These are phyloP conservation scores for Dendrostoma leiphaemia DNA, from an alignment of 2,329 filamentous ascomycete genomes.

Conservation along the genomic window DNA sequence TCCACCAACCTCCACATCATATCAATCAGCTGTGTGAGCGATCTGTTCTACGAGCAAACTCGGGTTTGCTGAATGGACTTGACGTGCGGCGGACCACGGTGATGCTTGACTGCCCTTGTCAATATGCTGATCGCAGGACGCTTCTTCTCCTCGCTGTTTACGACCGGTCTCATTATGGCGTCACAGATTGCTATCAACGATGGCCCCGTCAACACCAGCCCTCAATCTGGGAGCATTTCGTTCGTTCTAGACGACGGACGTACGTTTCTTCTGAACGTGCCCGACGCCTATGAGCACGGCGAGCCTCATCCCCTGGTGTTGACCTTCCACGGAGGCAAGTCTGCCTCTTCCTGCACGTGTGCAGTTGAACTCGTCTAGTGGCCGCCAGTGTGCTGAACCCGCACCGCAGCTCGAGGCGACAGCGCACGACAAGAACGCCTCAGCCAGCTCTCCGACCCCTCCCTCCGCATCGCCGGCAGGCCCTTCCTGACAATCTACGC, in stretches of 20 bases:
- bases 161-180: not conserved
- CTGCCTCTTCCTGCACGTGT: not conserved
- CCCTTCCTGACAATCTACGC: slow-evolving; percentile 25
- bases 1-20: not conserved
- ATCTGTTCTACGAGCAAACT: too few species aligned
- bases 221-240: slow-evolving; percentile 21
- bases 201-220: not conserved
- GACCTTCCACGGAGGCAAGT: slow-evolving; percentile 25
- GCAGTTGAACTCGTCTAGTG: too few species aligned
- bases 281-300: slow-evolving; percentile 18
- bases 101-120: not conserved
- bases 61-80: too few species aligned
- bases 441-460: slow-evolving; percentile 25
- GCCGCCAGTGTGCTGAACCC: not conserved
- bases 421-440: slow-evolving; percentile 25
- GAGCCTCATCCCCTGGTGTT: slow-evolving; percentile 22
- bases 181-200: not conserved
- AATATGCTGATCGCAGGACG: not conserved
- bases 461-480: slow-evolving; percentile 23
- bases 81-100: too few species aligned
- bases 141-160: not conserved
- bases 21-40: too few species aligned
- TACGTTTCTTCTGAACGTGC: slow-evolving; percentile 25
- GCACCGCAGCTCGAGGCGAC: slow-evolving; percentile 18
- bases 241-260: slow-evolving; percentile 23